Evolutionary conservation across 1,139 yeast species (phyloP).

Genomic region (Yamadazyma kanchanaburiensis): DNA sequence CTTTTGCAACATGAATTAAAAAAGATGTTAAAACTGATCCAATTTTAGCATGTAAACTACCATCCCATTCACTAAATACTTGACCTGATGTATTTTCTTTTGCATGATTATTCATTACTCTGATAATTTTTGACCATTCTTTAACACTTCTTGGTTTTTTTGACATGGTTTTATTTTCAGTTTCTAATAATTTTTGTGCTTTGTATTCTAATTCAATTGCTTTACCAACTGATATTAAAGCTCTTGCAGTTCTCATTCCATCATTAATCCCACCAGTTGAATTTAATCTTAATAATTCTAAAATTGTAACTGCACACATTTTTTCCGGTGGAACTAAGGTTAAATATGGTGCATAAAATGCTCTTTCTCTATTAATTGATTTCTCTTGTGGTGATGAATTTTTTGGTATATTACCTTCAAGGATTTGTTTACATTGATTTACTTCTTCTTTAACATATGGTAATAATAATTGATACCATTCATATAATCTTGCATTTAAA

Average conservation of each 20-base stretch:
- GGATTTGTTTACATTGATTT: conserved; percentile 41
- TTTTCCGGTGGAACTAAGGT: conserved; percentile 71
- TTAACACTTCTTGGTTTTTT: conserved; percentile 27
- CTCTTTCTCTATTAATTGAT: conserved; percentile 45
- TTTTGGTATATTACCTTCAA: conserved; percentile 17
- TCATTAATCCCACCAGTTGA: conserved; percentile 77
- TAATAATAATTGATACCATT: conserved; percentile 69
- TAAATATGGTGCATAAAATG: conserved; percentile 77
- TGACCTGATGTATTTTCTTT: conserved; percentile 6
- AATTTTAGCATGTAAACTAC: conserved; percentile 66
- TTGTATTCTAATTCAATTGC: conserved; percentile 85
- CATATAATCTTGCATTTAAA: conserved; percentile 72
- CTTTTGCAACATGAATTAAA: conserved; percentile 77
- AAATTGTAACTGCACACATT: conserved; percentile 77
- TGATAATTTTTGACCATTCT: conserved; percentile 44
- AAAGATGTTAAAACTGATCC: conserved; percentile 80
- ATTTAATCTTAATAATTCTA: conserved; percentile 73
- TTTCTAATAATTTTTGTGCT: conserved; percentile 56
- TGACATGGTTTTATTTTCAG: conserved; percentile 51
- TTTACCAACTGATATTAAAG: conserved; percentile 76
- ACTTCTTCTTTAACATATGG: conserved; percentile 69
- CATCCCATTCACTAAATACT: conserved; percentile 35
- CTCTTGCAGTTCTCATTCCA: conserved; percentile 84
- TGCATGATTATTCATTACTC: conserved; percentile 20
- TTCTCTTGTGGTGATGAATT: conserved; percentile 24